A percentile compares a stretch with the other conserved stretches of the same genome.
Evolutionary conservation across 345 rosid genomes (phyloP).

Genomic region (Clarkia xantiana): DNA sequence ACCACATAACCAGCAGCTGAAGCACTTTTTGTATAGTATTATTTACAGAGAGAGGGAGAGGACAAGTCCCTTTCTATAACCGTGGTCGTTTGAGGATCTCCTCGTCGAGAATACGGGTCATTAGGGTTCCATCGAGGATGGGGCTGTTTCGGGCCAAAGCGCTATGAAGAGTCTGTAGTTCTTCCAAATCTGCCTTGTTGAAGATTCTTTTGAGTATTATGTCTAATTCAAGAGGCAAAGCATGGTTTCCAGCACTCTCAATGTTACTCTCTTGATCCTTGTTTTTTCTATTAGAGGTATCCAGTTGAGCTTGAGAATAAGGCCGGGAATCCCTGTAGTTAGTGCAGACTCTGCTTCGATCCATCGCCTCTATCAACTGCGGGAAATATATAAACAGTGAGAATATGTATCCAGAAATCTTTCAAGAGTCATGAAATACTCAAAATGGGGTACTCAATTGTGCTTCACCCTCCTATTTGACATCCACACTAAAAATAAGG

Average conservation of each 20-base stretch:
- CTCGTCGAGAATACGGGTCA: slow-evolving; percentile 35
- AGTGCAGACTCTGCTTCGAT: slow-evolving; percentile 59
- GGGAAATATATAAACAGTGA: background rate
- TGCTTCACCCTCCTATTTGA: too few relatives aligned
- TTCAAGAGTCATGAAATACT: too few relatives aligned
- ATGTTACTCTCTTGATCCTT: slow-evolving; percentile 11
- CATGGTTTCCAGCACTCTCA: slow-evolving; percentile 12
- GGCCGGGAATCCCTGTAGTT: slow-evolving; percentile 98
- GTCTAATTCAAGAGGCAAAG: slow-evolving; percentile 22
- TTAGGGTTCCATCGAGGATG: slow-evolving; percentile 18
- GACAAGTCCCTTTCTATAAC: slow-evolving; percentile 11
- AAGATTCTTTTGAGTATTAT: slow-evolving; percentile 33
- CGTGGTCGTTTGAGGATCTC: slow-evolving; percentile 42
- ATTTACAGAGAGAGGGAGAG: slow-evolving; percentile 6
- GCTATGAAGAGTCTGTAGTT: slow-evolving; percentile 34
- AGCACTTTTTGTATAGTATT: background rate
- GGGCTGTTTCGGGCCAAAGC: slow-evolving; percentile 24
- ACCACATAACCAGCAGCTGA: background rate
- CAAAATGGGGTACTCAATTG: too few relatives aligned
- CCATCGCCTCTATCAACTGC: slow-evolving; percentile 89
- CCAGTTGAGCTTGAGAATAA: slow-evolving; percentile 66
- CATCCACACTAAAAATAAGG: too few relatives aligned
- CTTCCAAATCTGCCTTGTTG: slow-evolving; percentile 64
- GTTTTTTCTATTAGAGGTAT: slow-evolving; percentile 18
- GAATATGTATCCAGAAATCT: too few relatives aligned